Evolutionary conservation across 176 grass and related monocot genomes (phyloP).

Genomic region (Aegilops bicornis): DNA sequence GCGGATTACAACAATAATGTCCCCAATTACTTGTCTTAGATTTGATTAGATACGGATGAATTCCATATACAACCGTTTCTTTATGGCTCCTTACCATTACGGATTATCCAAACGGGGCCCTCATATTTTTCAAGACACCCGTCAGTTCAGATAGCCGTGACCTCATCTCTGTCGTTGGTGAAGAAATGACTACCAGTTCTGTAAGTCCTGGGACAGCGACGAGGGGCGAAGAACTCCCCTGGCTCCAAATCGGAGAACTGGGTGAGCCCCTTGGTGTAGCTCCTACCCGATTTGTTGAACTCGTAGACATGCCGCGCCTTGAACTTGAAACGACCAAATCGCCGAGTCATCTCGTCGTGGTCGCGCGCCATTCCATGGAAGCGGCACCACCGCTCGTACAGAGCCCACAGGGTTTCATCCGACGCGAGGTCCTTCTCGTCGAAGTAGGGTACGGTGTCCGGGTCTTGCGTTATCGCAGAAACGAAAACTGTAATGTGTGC

Average conservation of each 20-base stretch:
- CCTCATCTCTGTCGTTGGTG: too few species aligned
- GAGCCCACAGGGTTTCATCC: slow-evolving; percentile 16
- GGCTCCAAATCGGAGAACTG: neutral
- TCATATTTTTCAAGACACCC: too few species aligned
- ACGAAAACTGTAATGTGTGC: too few species aligned
- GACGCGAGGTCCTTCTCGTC: slow-evolving; percentile 22
- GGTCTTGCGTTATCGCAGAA: neutral
- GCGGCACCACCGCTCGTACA: slow-evolving; percentile 31
- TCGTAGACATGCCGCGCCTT: slow-evolving; percentile 16
- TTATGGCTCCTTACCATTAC: too few species aligned
- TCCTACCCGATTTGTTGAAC: slow-evolving; percentile 33
- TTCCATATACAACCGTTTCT: too few species aligned
- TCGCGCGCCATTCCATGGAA: neutral
- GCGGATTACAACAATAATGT: too few species aligned
- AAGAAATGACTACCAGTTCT: too few species aligned
- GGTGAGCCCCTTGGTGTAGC: neutral
- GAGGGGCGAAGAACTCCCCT: neutral
- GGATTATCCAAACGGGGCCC: too few species aligned
- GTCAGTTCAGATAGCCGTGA: too few species aligned
- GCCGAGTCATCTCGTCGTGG: slow-evolving; percentile 7
- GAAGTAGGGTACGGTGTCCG: neutral
- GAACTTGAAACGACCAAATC: slow-evolving; percentile 32
- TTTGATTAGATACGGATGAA: too few species aligned
- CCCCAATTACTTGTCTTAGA: too few species aligned
- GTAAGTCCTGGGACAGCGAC: neutral